Evolutionary conservation across 2,329 filamentous ascomycete species (phyloP).

Genomic region (Geosmithia flava): DNA sequence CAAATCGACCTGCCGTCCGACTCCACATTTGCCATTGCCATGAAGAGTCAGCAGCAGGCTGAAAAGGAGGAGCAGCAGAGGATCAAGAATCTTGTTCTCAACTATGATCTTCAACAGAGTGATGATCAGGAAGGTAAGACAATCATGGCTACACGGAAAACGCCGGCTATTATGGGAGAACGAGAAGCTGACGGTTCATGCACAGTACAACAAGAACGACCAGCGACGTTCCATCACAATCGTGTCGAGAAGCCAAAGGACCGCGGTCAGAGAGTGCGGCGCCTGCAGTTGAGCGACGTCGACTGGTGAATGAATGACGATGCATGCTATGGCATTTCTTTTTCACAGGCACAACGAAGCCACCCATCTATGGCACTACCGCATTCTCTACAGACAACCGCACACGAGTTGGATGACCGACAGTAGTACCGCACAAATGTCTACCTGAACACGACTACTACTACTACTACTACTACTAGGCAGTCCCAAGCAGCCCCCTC

Average conservation of each 20-base stretch:
- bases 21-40: slow-evolving; percentile 87
- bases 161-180: slow-evolving; percentile 15
- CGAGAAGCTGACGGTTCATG: slow-evolving; percentile 31
- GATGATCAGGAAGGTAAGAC: slow-evolving; percentile 69
- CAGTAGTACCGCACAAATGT: too few species aligned
- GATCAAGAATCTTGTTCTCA: slow-evolving; percentile 95
- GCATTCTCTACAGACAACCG: too few species aligned
- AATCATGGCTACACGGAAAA: slow-evolving; percentile 21
- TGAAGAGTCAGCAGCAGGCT: slow-evolving; percentile 91
- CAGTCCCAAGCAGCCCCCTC: neutral
- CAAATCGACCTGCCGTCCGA: slow-evolving; percentile 84
- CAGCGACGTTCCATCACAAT: slow-evolving; percentile 35
- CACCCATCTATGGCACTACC: too few species aligned
- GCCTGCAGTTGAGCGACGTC: slow-evolving; percentile 90
- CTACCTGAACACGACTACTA: too few species aligned
- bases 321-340: neutral
- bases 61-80: slow-evolving; percentile 94
- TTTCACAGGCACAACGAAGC: neutral
- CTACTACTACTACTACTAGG: too few species aligned
- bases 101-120: slow-evolving; percentile 82
- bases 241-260: slow-evolving; percentile 47
- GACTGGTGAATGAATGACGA: slow-evolving; percentile 55
- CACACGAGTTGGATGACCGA: too few species aligned
- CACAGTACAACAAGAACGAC: slow-evolving; percentile 34
- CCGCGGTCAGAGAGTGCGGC: slow-evolving; percentile 71